Percentiles rank a stretch among this genome's conserved stretches.
These are phyloP conservation scores for Metschnikowia picachoensis DNA, from an alignment of 805 yeast genomes.

Conservation along the genomic window DNA sequence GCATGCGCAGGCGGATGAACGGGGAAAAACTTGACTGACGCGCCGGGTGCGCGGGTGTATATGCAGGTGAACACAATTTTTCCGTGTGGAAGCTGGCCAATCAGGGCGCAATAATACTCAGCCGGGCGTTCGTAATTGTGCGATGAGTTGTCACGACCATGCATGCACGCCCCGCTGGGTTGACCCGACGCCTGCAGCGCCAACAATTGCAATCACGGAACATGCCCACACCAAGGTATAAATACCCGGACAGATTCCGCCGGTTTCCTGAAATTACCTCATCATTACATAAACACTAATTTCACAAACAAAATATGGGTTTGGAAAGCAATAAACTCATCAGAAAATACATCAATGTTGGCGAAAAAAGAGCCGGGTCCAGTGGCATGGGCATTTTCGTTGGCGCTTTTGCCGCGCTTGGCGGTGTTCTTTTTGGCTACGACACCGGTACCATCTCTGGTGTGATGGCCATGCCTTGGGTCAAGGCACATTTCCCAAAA, in stretches of 20 bases:
- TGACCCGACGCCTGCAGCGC: slow-evolving; percentile 1
- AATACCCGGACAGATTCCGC: not conserved
- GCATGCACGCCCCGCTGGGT: not conserved
- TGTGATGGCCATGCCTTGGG: slow-evolving; percentile 39
- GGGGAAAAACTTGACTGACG: not conserved
- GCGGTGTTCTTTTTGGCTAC: slow-evolving; percentile 41
- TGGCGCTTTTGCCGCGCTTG: slow-evolving; percentile 40
- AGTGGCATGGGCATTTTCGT: slow-evolving; percentile 39
- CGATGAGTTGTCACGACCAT: not conserved
- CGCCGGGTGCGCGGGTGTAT: not conserved
- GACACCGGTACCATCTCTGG: slow-evolving; percentile 44
- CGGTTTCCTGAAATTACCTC: not conserved
- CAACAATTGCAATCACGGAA: not conserved
- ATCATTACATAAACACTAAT: no score
- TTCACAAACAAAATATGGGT: slow-evolving; percentile 26
- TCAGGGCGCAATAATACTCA: not conserved
- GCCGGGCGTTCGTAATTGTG: slow-evolving; percentile 3
- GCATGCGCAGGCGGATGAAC: not conserved
- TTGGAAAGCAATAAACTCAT: slow-evolving; percentile 33
- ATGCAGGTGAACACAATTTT: not conserved
- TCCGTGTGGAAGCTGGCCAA: not conserved
- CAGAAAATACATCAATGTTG: slow-evolving; percentile 38
- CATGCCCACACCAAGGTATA: not conserved
- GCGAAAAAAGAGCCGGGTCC: slow-evolving; percentile 45
- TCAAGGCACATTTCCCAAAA: slow-evolving; percentile 25